phyloP scores from a whole-genome alignment of 768 basidiomycete genomes.

The Boletus coccyginus region DNA sequence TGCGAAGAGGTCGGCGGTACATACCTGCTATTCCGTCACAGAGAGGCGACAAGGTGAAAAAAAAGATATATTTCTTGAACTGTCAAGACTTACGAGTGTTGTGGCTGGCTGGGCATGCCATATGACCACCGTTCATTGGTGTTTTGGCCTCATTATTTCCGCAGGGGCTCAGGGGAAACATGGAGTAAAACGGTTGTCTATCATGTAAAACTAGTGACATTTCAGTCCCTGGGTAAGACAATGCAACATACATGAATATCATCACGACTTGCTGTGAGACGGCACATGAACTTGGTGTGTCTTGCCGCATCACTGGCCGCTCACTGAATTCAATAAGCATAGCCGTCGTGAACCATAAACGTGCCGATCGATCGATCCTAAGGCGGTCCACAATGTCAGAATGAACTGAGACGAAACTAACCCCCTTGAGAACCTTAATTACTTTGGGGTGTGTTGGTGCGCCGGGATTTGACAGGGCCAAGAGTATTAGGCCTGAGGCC shows the following conservation, averaged over 20 bases:
- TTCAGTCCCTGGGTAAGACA: background rate
- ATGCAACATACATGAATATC: no score
- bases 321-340: no score
- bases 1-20: background rate
- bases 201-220: background rate
- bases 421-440: background rate
- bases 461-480: background rate
- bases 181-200: no score
- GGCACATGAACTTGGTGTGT: no score
- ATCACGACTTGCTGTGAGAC: background rate
- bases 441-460: background rate
- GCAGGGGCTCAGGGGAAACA: background rate
- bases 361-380: background rate
- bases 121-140: background rate
- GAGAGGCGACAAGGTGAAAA: background rate
- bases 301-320: no score
- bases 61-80: background rate
- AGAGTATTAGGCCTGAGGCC: background rate
- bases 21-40: background rate
- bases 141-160: background rate
- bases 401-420: background rate
- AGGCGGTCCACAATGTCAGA: background rate
- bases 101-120: background rate
- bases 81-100: background rate
- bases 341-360: background rate